These are phyloP conservation scores for Macrotyloma uniflorum DNA, from an alignment of 306 rosid species.

Conservation along the genomic window DNA sequence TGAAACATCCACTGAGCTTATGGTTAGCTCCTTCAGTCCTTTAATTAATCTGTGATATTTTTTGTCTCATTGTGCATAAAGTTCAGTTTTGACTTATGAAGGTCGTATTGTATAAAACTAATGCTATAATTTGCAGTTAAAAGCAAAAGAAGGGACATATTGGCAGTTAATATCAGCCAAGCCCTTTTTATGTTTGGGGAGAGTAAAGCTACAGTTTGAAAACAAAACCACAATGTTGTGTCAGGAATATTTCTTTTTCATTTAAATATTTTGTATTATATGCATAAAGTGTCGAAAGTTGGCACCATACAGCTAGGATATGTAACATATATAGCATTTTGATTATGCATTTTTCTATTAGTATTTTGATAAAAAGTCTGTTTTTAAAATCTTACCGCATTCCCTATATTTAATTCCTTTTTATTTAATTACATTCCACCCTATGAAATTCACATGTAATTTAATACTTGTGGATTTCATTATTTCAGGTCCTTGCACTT, in stretches of 20 bases:
- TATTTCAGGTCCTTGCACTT: slow-evolving; percentile 86
- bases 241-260: slow-evolving; percentile 21
- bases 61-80: slow-evolving; percentile 13
- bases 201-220: slow-evolving; percentile 12
- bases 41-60: slow-evolving; percentile 30
- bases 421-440: not conserved
- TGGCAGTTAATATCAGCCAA: not conserved
- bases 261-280: not conserved
- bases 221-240: not conserved
- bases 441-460: slow-evolving; percentile 9
- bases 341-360: not conserved
- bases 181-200: not conserved
- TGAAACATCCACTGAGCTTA: slow-evolving; percentile 57
- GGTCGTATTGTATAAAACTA: slow-evolving; percentile 9
- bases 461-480: slow-evolving; percentile 36
- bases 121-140: slow-evolving; percentile 9
- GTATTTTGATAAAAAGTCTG: not conserved
- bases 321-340: not conserved
- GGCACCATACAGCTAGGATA: not conserved
- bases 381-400: slow-evolving; percentile 1
- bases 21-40: slow-evolving; percentile 58
- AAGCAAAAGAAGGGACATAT: slow-evolving; percentile 15
- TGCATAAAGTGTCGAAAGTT: not conserved
- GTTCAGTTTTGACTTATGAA: slow-evolving; percentile 11
- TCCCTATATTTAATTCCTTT: not conserved